Conservation (phyloP, 257 asterid species). For the Solanum tacnaense region DNA sequence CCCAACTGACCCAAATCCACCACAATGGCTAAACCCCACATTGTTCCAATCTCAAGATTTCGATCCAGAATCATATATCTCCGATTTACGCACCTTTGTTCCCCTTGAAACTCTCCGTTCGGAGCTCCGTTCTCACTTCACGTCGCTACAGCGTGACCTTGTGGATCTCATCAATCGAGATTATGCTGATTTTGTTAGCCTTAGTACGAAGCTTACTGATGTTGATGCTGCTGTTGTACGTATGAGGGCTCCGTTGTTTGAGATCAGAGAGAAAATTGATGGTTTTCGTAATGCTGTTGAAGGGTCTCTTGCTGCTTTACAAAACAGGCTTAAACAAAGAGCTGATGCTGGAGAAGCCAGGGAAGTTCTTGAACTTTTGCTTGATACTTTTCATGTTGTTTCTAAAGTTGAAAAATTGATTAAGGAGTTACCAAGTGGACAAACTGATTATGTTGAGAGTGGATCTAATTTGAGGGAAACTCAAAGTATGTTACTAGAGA, state of each 20-base stretch:
- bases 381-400: conserved; percentile 89
- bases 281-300: conserved; percentile 63
- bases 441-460: conserved; percentile 63
- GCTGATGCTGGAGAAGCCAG: conserved; percentile 77
- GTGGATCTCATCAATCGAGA: conserved; percentile 92
- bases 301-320: conserved; percentile 55
- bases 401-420: conserved; percentile 93
- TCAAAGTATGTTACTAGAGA: conserved; percentile 92
- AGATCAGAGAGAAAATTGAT: conserved; percentile 77
- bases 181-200: conserved; percentile 83
- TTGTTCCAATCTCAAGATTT: conserved; percentile 61
- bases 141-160: conserved; percentile 62
- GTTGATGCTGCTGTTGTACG: conserved; percentile 89
- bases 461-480: conserved; percentile 80
- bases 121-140: conserved; percentile 71
- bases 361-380: conserved; percentile 79
- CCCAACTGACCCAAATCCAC: conserved; percentile 67
- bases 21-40: conserved; percentile 71
- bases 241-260: conserved; percentile 90
- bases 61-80: conserved; percentile 78
- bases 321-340: conserved; percentile 72
- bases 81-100: conserved; percentile 94
- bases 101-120: conserved; percentile 86
- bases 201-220: conserved; percentile 86
- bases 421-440: conserved; percentile 76